These are phyloP conservation scores for Penicillium sp. DNA, from an alignment of 2,329 filamentous ascomycete genomes.

Conservation along the genomic window DNA sequence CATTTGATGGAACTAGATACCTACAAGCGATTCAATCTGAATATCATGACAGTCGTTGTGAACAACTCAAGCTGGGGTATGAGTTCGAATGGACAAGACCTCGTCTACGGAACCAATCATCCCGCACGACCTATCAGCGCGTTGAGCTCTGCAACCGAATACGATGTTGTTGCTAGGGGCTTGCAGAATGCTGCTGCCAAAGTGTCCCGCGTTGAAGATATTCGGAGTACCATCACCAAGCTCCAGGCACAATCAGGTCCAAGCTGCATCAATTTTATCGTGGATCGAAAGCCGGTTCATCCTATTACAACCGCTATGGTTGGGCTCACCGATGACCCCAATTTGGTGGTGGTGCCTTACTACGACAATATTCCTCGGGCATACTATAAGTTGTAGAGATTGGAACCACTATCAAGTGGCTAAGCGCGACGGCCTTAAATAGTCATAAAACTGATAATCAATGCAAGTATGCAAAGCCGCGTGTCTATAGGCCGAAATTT, in stretches of 20 bases:
- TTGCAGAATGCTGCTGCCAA: slow-evolving; percentile 43
- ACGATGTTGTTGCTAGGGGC: slow-evolving; percentile 51
- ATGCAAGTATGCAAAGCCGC: not conserved
- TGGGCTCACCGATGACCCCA: slow-evolving; percentile 48
- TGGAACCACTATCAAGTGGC: not conserved
- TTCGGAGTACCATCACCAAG: slow-evolving; percentile 41
- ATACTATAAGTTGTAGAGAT: slow-evolving; percentile 23
- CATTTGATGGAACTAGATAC: slow-evolving; percentile 56
- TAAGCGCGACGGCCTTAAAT: not conserved
- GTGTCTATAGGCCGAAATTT: not conserved
- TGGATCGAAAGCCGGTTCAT: slow-evolving; percentile 44
- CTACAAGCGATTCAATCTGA: slow-evolving; percentile 48
- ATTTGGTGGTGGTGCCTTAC: slow-evolving; percentile 56
- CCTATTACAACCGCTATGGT: slow-evolving; percentile 49
- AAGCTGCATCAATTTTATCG: slow-evolving; percentile 50
- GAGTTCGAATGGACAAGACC: slow-evolving; percentile 52
- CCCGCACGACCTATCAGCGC: slow-evolving; percentile 39
- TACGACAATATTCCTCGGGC: slow-evolving; percentile 54
- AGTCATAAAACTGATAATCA: not conserved
- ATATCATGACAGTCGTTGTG: slow-evolving; percentile 51
- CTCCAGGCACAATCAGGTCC: slow-evolving; percentile 39
- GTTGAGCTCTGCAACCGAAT: slow-evolving; percentile 43
- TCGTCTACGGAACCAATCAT: slow-evolving; percentile 48
- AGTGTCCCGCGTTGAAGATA: slow-evolving; percentile 37
- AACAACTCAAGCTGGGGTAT: slow-evolving; percentile 57